These are phyloP conservation scores for Aspergillus sojae DNA, from an alignment of 2,329 filamentous ascomycete species.

Conservation along the genomic window DNA sequence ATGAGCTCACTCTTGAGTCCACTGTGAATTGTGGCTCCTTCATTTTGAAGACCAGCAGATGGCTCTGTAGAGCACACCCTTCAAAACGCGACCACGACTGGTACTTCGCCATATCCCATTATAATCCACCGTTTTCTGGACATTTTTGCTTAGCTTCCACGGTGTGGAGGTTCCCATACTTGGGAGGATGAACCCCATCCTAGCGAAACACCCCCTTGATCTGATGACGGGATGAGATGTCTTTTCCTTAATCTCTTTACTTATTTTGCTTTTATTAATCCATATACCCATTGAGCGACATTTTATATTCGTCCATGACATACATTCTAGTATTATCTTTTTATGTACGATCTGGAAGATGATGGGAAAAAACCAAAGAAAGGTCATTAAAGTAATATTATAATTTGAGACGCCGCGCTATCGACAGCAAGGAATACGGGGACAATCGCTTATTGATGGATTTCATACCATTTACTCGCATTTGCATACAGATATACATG, in stretches of 20 bases:
- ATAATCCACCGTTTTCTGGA: background rate
- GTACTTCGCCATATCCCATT: background rate
- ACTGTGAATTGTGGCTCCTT: background rate
- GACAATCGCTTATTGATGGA: background rate
- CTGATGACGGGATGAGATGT: background rate
- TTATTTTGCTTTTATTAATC: background rate
- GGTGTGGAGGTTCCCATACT: background rate
- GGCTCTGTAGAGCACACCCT: background rate
- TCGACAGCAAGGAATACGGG: background rate
- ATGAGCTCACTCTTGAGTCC: background rate
- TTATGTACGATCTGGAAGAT: background rate
- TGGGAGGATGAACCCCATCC: background rate
- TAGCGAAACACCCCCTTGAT: background rate
- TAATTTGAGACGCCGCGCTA: background rate
- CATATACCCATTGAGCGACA: slow-evolving; percentile 1
- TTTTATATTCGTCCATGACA: background rate
- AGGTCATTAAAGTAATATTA: background rate
- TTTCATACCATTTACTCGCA: background rate
- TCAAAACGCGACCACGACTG: background rate
- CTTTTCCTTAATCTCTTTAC: background rate
- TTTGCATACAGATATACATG: background rate
- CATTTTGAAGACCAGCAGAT: background rate
- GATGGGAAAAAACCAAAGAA: background rate
- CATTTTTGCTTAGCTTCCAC: background rate
- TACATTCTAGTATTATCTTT: background rate